phyloP scores from a whole-genome alignment of 495 filamentous ascomycete genomes.

The Neurospora africana region DNA sequence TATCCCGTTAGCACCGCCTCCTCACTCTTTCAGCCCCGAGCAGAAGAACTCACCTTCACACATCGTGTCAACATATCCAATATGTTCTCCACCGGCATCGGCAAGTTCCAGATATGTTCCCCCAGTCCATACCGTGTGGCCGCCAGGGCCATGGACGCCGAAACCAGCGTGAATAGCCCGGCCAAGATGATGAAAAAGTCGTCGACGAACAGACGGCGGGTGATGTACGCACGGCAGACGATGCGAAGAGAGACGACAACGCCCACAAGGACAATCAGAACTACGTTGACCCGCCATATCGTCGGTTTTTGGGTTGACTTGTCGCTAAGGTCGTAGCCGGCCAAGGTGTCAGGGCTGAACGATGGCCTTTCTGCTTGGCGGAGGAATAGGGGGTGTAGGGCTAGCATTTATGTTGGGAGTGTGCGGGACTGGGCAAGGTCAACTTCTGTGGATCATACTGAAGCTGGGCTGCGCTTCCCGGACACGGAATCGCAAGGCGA shows the following conservation, averaged over 20 bases:
- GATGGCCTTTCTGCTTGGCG: not conserved
- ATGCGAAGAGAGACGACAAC: constrained; percentile 9
- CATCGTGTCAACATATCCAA: constrained; percentile 6
- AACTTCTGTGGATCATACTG: not conserved
- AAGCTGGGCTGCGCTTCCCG: not conserved
- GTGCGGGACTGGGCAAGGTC: not conserved
- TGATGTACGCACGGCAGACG: constrained; percentile 10
- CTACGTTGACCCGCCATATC: constrained; percentile 14
- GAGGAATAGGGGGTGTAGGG: not conserved
- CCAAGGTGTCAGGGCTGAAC: not conserved
- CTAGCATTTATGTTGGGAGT: not conserved
- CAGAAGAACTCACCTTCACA: constrained; percentile 4
- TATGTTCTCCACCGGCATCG: constrained; percentile 5
- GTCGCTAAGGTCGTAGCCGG: constrained; percentile 11
- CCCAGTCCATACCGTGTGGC: constrained; percentile 18
- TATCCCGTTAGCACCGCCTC: not conserved
- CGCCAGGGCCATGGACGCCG: constrained; percentile 9
- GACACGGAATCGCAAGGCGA: not conserved
- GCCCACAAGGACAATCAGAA: constrained; percentile 10
- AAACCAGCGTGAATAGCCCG: constrained; percentile 12
- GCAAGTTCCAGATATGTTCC: constrained; percentile 21
- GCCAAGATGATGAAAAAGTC: constrained; percentile 20
- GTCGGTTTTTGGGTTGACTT: constrained; percentile 5
- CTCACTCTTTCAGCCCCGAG: not conserved
- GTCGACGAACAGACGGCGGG: constrained; percentile 10